These are phyloP conservation scores for Solanum boliviense DNA, from an alignment of 257 asterid species.

Conservation along the genomic window DNA sequence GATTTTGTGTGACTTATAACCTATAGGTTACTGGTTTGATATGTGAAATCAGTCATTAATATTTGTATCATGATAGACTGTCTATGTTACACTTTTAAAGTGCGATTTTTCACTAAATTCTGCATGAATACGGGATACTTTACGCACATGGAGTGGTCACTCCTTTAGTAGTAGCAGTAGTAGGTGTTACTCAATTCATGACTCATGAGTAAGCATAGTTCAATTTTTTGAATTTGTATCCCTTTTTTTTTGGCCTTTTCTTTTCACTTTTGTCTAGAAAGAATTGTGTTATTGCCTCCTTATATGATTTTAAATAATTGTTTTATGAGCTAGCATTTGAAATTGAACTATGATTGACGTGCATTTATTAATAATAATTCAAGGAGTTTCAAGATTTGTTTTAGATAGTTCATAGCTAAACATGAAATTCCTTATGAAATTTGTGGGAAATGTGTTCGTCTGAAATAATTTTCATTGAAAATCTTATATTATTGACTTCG, in stretches of 20 bases:
- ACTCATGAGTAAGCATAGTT: neutral
- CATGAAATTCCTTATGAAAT: neutral
- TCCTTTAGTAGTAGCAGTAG: neutral
- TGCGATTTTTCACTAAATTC: neutral
- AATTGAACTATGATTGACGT: too few species aligned
- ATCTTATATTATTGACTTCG: too few species aligned
- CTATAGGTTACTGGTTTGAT: neutral
- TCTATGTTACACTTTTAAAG: too few species aligned
- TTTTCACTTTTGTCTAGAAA: neutral
- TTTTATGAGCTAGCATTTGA: neutral
- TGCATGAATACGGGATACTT: neutral
- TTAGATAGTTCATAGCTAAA: neutral
- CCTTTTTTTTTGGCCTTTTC: too few species aligned
- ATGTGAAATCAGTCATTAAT: neutral
- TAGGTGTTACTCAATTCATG: neutral
- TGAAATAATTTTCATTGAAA: too few species aligned
- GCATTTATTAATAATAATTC: too few species aligned
- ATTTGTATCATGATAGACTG: neutral
- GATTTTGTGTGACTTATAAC: neutral
- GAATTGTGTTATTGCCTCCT: too few species aligned
- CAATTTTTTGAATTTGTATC: neutral
- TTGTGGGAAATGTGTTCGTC: neutral
- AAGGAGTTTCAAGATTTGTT: too few species aligned
- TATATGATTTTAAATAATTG: too few species aligned
- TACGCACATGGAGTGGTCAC: neutral